Evolutionary conservation across 1,139 yeast species (phyloP), one percentile per base, ranked within the genome.

Genomic region (Sugiyamaella paludigena): DNA sequence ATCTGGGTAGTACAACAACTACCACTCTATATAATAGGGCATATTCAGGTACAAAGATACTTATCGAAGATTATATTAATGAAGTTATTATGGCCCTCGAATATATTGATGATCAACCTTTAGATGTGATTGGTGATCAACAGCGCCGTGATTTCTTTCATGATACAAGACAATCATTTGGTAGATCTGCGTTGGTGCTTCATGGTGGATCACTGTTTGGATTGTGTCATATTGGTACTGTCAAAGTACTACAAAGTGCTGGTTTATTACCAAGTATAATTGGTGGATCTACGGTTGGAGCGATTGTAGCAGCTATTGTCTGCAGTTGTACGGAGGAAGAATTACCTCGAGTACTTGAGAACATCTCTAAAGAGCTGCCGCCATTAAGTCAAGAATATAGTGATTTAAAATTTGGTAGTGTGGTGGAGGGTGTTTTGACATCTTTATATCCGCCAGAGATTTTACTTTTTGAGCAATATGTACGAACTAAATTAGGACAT

Each of bases 181-280:
- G 98, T 0, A 80, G 88, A 47, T 88, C 97, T 0, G 97, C 97
- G 0, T 73, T 92, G 52, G 79, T 92, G 32, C 72, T 92, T 29
- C 97, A 92, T 67, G 98, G 98, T 28, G 98, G 98, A 0, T 86
- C 97, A 0, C 70, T 92, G 27, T 92, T 91, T 70, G 98, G 98
- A 0, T 72, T 92, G 53, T 89, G 96, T 62, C 98, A 92, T 65
- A 67, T 92, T 43, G 98, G 98, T 1, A 96, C 91, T 1, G 87
- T 91, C 7, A 85, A 85, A 56, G 92, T 94, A 0, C 70, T 92
- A 16, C 79, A 84, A 55, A 77, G 78, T 56, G 82, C 84, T 54
- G 84, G 88, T 0, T 69, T 91, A 34, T 71, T 91, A 45, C 98
- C 98, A 0, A 70, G 85, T 43, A 86, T 92, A 3, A 80, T 92